Evolutionary conservation across 23 red algal species (phyloP), one percentile per base, ranked within the genome.

Genomic region (Pyropia yezoensis): DNA sequence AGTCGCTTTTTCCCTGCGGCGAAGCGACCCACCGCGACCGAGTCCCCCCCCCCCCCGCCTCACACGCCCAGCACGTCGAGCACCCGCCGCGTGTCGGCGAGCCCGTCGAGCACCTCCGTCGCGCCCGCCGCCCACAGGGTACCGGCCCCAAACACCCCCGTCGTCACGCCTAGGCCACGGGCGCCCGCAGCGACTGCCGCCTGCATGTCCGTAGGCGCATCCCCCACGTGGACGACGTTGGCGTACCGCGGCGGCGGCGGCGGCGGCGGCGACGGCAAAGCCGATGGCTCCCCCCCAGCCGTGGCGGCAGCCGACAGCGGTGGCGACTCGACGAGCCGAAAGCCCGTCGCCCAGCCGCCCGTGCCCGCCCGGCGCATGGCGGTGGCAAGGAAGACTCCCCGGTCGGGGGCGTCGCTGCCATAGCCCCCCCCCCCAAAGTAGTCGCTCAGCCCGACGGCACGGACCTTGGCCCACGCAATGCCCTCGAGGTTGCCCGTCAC

Each of bases 141-240:
- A 7, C 30, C 26, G 20, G 59, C n/a, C 11, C 27, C 21, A 47
- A 71, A 62, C 12, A 51, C 51, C 15, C 78, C 78, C 18, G 78
- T 73, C 18, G 61, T 27, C 4, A 83, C 78, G 8, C 65, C 78
- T 21, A 83, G 26, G 17, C 45, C 47, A 13, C 15, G n/a, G 27
- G 59, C 78, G 57, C 78, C 78, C 8, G n/a, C 56, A 3, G 53
- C 9, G 2, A 50, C 54, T 16, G 78, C 66, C 6, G 69, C 78
- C 14, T 17, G 8, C n/a, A 83, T 65, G 21, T 83, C 78, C 7
- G 78, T 33, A 6, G 63, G 23, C 14, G 78, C 78, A 28, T 83
- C 78, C 30, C 78, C 78, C 18, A 83, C 66, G 67, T 83, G 78
- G 16, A 83, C 61, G n/a, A 83, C 78, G 7, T 58, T 15, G 7